phyloP scores from a whole-genome alignment of 768 basidiomycete genomes.

The Kwoniella sp. region DNA sequence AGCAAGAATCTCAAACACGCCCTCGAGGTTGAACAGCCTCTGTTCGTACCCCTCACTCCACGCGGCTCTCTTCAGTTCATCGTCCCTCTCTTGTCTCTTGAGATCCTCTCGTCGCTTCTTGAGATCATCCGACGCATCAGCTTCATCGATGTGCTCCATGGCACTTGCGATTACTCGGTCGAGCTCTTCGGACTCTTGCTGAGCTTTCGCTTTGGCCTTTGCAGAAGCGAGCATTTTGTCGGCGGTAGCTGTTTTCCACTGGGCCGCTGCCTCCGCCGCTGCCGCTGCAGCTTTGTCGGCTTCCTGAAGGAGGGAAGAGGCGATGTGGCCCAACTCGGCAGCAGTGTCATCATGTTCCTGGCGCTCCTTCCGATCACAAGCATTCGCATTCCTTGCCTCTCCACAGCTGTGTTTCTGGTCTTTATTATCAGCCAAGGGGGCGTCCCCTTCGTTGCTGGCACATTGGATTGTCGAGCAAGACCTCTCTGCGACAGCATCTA shows the following conservation, averaged over 20 bases:
- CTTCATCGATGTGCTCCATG: neutral
- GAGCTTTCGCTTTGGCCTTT: neutral
- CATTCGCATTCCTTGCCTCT: too few relatives aligned
- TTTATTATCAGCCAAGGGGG: too few relatives aligned
- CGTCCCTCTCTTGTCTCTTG: neutral
- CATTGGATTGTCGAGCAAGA: too few relatives aligned
- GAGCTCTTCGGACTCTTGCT: neutral
- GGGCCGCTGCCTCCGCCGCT: neutral
- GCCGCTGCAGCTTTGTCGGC: neutral
- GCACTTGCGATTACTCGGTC: neutral
- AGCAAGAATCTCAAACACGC: neutral
- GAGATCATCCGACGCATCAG: neutral
- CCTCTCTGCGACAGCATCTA: too few relatives aligned
- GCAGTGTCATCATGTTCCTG: too few relatives aligned
- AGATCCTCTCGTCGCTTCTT: neutral
- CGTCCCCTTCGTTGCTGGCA: too few relatives aligned
- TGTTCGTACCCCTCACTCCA: slow-evolving; percentile 1
- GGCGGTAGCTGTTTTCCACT: neutral
- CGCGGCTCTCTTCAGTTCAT: neutral
- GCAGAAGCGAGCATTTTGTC: neutral
- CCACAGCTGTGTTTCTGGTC: neutral
- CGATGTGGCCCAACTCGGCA: neutral
- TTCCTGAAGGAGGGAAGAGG: neutral
- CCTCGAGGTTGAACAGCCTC: slow-evolving; percentile 9
- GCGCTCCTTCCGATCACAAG: too few relatives aligned